Conservation (phyloP, 2,329 filamentous ascomycete species). For the Fusarium tuaranense region DNA sequence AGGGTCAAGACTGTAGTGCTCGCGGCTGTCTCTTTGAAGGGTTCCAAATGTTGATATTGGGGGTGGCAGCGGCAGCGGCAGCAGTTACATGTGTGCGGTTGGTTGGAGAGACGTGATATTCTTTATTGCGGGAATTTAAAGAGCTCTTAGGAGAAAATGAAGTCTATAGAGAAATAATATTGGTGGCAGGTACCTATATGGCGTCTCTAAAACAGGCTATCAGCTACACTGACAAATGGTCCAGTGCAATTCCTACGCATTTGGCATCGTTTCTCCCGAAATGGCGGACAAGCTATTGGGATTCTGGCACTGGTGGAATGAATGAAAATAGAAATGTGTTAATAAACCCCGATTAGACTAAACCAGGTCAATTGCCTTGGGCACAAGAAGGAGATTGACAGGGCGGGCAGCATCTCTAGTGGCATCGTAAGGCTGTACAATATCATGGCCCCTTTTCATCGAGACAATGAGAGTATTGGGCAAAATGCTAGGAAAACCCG, state of each 20-base stretch:
- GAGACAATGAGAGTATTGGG: not conserved
- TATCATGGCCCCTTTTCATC: rapidly evolving
- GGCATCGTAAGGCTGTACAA: not conserved
- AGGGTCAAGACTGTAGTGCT: conserved; percentile 21
- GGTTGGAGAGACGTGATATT: conserved; percentile 21
- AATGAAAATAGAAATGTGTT: not conserved
- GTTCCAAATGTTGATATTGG: conserved; percentile 50
- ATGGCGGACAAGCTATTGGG: not conserved
- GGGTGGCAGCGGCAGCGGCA: conserved; percentile 48
- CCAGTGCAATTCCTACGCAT: too few relatives aligned
- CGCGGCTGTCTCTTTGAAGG: conserved; percentile 46
- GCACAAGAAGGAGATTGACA: not conserved
- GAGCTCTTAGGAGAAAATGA: too few relatives aligned
- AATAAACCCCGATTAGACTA: not conserved
- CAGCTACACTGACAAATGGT: not conserved
- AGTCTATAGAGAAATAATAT: too few relatives aligned
- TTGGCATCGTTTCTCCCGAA: not conserved
- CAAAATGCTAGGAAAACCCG: not conserved
- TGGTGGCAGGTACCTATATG: too few relatives aligned
- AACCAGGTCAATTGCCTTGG: not conserved
- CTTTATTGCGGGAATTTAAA: too few relatives aligned
- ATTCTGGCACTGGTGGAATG: not conserved
- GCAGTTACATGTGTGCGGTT: conserved; percentile 47
- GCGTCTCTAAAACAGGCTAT: not conserved
- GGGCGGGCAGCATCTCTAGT: not conserved